These are phyloP conservation scores for Sergeia podlipaevii DNA, from an alignment of 208 protist genomes.

Conservation along the genomic window DNA sequence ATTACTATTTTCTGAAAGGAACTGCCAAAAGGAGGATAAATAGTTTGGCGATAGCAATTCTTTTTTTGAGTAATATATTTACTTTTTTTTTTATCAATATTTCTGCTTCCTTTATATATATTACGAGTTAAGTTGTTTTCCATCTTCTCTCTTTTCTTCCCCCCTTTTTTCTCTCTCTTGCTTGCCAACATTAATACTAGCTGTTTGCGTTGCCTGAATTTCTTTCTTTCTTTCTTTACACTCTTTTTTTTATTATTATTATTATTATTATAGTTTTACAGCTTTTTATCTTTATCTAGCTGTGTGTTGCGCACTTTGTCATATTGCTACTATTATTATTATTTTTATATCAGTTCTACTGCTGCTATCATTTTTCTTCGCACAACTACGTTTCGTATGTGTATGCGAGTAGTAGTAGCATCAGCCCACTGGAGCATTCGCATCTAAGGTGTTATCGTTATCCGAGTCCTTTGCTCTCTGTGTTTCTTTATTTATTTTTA, in stretches of 20 bases:
- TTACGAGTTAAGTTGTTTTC: background rate
- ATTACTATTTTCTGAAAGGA: too few relatives aligned
- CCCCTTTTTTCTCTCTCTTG: constrained; percentile 1
- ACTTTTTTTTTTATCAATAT: constrained; percentile 9
- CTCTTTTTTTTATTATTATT: background rate
- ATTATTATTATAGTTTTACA: background rate
- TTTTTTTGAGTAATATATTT: constrained; percentile 11
- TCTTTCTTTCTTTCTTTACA: constrained; percentile 4
- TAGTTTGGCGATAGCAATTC: too few relatives aligned
- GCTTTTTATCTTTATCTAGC: background rate
- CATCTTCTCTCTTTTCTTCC: too few relatives aligned
- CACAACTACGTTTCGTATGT: too few relatives aligned
- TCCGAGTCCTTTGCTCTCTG: constrained; percentile 4
- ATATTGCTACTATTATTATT: too few relatives aligned
- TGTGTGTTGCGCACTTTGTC: too few relatives aligned
- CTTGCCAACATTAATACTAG: background rate
- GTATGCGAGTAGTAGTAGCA: too few relatives aligned
- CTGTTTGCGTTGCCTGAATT: background rate
- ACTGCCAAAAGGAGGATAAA: too few relatives aligned
- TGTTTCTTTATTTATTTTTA: constrained; percentile 1
- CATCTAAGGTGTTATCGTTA: too few relatives aligned
- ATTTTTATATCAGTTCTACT: too few relatives aligned
- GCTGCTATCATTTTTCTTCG: too few relatives aligned
- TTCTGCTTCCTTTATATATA: constrained; percentile 11
- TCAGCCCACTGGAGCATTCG: too few relatives aligned